Percentiles rank a stretch among this genome's conserved stretches.
Conservation (phyloP, 2,329 filamentous ascomycete species). For the Beauveria sp. region DNA sequence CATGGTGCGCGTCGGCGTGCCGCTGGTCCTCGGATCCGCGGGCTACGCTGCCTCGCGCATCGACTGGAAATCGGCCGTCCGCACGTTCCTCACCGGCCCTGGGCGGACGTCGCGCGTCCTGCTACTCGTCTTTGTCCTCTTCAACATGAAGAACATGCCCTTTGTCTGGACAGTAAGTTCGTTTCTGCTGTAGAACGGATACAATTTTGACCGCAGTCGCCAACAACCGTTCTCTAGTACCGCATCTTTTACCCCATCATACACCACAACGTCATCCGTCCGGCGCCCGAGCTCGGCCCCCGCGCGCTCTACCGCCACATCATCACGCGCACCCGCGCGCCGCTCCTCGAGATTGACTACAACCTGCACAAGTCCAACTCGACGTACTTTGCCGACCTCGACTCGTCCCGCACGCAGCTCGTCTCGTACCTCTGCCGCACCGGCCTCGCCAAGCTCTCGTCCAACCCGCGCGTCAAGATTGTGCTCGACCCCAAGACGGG, state of each 20-base stretch:
- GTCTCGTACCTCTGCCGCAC: constrained; percentile 60
- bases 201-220: too few species aligned
- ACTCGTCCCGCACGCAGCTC: constrained; percentile 74
- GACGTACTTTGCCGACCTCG: constrained; percentile 83
- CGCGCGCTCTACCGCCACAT: constrained; percentile 66
- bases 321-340: constrained; percentile 57
- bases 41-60: constrained; percentile 41
- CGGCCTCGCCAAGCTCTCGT: constrained; percentile 44
- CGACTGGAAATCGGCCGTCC: constrained; percentile 31
- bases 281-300: constrained; percentile 41
- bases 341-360: constrained; percentile 75
- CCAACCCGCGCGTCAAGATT: constrained; percentile 42
- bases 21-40: constrained; percentile 32
- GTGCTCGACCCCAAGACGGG: constrained; percentile 42
- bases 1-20: constrained; percentile 33
- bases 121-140: constrained; percentile 46
- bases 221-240: constrained; percentile 29
- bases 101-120: constrained; percentile 46
- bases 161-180: constrained; percentile 65
- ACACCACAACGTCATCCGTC: constrained; percentile 44
- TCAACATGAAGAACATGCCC: constrained; percentile 69
- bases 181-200: background rate
- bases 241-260: constrained; percentile 52
- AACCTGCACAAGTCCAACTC: constrained; percentile 77
- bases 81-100: constrained; percentile 44